Evolutionary conservation across 2,329 filamentous ascomycete genomes (phyloP).

Genomic region (Exophiala sideris): DNA sequence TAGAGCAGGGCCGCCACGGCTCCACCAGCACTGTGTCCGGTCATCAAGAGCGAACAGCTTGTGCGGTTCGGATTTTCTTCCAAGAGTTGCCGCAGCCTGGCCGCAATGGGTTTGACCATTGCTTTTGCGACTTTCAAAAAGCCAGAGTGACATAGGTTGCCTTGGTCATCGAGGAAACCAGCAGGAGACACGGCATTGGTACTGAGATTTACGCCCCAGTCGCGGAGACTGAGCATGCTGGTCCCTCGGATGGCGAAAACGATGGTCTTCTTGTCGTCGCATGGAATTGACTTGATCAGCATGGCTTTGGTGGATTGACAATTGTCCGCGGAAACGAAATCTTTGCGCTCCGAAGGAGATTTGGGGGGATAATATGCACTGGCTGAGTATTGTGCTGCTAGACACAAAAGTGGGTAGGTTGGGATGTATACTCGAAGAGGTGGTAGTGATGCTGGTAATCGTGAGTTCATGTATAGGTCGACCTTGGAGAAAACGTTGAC

Average conservation of each 20-base stretch:
- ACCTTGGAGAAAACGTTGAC: slow-evolving; percentile 71
- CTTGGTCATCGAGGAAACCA: slow-evolving; percentile 72
- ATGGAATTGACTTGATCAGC: slow-evolving; percentile 75
- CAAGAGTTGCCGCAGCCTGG: slow-evolving; percentile 65
- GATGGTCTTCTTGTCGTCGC: slow-evolving; percentile 73
- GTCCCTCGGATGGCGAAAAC: slow-evolving; percentile 82
- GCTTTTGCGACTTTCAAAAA: slow-evolving; percentile 72
- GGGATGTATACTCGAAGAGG: slow-evolving; percentile 68
- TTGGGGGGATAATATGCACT: slow-evolving; percentile 67
- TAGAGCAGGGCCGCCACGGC: slow-evolving; percentile 78
- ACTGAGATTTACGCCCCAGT: slow-evolving; percentile 82
- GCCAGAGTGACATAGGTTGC: slow-evolving; percentile 75
- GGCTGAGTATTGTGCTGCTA: slow-evolving; percentile 75
- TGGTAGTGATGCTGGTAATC: slow-evolving; percentile 64
- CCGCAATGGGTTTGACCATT: slow-evolving; percentile 71
- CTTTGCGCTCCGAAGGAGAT: slow-evolving; percentile 58
- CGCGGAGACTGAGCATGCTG: slow-evolving; percentile 64
- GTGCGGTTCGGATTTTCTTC: slow-evolving; percentile 67
- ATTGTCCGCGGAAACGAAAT: slow-evolving; percentile 70
- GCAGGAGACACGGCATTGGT: slow-evolving; percentile 62
- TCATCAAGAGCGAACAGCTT: slow-evolving; percentile 71
- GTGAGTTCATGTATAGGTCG: slow-evolving; percentile 74
- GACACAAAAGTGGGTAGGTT: slow-evolving; percentile 72
- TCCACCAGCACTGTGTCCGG: slow-evolving; percentile 81
- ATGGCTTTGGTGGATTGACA: slow-evolving; percentile 76